These are phyloP conservation scores for Eimeria praecox DNA, from an alignment of 169 alveolate genomes.

Conservation along the genomic window DNA sequence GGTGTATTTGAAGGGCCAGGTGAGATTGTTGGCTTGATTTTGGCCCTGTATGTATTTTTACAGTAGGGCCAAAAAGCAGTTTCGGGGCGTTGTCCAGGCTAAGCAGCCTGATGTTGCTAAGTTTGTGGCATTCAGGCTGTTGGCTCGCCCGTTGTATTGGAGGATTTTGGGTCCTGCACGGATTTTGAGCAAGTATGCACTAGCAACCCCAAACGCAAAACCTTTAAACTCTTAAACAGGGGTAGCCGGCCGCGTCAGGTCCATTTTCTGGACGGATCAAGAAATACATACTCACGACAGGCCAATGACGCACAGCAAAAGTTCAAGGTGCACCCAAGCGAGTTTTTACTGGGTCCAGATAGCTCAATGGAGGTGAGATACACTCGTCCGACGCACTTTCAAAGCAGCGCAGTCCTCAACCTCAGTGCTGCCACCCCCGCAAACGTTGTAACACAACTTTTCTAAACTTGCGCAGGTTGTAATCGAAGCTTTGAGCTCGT, in stretches of 20 bases:
- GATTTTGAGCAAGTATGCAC: conserved; percentile 71
- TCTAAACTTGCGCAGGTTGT: conserved; percentile 61
- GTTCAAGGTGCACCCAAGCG: conserved; percentile 50
- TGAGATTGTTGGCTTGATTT: background rate
- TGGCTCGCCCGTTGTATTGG: conserved; percentile 56
- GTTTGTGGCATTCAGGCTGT: conserved; percentile 30
- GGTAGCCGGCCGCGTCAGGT: conserved; percentile 58
- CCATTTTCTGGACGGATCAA: conserved; percentile 62
- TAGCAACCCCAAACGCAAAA: conserved; percentile 45
- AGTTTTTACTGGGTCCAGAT: conserved; percentile 50
- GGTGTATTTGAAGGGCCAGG: conserved; percentile 85
- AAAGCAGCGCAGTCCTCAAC: background rate
- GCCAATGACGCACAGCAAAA: conserved; percentile 39
- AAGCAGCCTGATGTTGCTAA: background rate
- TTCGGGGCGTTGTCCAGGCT: background rate
- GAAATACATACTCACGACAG: conserved; percentile 42
- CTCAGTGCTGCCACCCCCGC: background rate
- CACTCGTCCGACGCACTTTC: background rate
- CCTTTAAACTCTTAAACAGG: conserved; percentile 54
- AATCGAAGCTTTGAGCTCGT: conserved; percentile 69
- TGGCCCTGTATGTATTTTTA: background rate
- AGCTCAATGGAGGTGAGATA: conserved; percentile 48
- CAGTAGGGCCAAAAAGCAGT: background rate
- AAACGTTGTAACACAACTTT: background rate
- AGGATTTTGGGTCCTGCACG: conserved; percentile 42